These are phyloP conservation scores for Rhodotorula sp. DNA, from an alignment of 1,284 basidiomycete genomes.

Conservation along the genomic window DNA sequence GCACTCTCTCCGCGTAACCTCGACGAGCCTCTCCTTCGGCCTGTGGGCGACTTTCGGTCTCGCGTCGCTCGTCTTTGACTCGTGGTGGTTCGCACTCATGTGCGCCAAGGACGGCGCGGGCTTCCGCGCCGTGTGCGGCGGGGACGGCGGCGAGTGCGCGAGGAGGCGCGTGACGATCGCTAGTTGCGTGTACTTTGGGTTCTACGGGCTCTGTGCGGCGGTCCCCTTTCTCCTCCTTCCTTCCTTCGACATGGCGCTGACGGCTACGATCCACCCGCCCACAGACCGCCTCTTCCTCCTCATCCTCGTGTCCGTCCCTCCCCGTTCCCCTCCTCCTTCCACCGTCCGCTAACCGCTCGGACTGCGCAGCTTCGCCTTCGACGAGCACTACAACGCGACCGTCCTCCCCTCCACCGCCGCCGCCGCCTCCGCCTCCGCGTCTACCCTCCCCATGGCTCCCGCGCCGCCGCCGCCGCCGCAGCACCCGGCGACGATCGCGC, in stretches of 20 bases:
- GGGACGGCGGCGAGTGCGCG: neutral
- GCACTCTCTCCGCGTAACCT: slow-evolving; percentile 17
- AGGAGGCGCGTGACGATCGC: slow-evolving; percentile 8
- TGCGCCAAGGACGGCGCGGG: neutral
- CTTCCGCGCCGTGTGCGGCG: slow-evolving; percentile 7
- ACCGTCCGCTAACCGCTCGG: neutral
- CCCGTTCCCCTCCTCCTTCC: too few species aligned
- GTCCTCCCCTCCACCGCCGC: neutral
- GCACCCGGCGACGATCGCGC: neutral
- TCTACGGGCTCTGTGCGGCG: slow-evolving; percentile 14
- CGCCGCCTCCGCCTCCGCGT: neutral
- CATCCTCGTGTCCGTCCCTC: slow-evolving; percentile 9
- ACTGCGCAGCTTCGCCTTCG: slow-evolving; percentile 5
- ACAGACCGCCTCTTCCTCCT: slow-evolving; percentile 13
- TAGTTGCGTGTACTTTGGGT: slow-evolving; percentile 7
- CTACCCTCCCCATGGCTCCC: neutral
- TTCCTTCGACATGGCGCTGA: too few species aligned
- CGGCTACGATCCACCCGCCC: too few species aligned
- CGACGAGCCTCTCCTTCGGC: slow-evolving; percentile 12
- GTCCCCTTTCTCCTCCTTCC: too few species aligned
- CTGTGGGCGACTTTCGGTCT: slow-evolving; percentile 9
- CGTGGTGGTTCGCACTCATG: slow-evolving; percentile 29
- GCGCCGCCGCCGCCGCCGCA: too few species aligned
- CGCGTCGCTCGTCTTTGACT: slow-evolving; percentile 11
- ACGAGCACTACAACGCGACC: slow-evolving; percentile 11